phyloP scores from a whole-genome alignment of 441 rosid species.

The Adansonia rubrostipa region DNA sequence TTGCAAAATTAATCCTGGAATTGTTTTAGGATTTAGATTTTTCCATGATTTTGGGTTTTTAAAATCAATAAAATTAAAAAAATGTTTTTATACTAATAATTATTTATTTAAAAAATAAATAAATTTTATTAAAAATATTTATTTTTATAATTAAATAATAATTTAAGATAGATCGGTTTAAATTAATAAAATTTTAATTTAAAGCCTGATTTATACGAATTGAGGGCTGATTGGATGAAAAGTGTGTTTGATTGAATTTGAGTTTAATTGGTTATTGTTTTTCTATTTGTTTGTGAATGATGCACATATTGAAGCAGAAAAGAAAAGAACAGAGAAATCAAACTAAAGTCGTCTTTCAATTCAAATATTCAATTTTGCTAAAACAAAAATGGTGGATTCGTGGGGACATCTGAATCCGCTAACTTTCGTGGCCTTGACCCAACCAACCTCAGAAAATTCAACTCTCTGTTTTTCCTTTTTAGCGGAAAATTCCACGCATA shows the following conservation, averaged over 20 bases:
- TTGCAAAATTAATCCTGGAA: not conserved
- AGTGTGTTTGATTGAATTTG: slow-evolving; percentile 15
- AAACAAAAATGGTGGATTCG: not conserved
- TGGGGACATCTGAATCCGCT: not conserved
- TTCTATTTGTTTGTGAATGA: not conserved
- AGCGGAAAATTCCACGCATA: not conserved
- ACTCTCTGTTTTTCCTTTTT: not conserved
- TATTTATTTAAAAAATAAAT: too few species aligned
- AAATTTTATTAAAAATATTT: too few species aligned
- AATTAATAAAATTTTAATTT: too few species aligned
- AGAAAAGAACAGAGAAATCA: not conserved
- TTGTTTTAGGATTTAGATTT: too few species aligned
- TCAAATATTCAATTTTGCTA: not conserved
- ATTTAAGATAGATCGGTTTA: too few species aligned
- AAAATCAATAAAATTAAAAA: not conserved
- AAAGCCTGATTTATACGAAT: not conserved
- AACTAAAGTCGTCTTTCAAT: not conserved
- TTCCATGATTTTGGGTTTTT: not conserved
- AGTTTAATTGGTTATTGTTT: not conserved
- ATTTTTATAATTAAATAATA: too few species aligned
- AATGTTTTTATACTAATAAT: too few species aligned
- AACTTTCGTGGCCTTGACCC: not conserved
- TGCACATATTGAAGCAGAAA: not conserved
- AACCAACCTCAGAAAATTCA: not conserved
- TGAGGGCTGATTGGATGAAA: not conserved